phyloP scores from a whole-genome alignment of 2,329 filamentous ascomycete species.

The Neurospora sp. region DNA sequence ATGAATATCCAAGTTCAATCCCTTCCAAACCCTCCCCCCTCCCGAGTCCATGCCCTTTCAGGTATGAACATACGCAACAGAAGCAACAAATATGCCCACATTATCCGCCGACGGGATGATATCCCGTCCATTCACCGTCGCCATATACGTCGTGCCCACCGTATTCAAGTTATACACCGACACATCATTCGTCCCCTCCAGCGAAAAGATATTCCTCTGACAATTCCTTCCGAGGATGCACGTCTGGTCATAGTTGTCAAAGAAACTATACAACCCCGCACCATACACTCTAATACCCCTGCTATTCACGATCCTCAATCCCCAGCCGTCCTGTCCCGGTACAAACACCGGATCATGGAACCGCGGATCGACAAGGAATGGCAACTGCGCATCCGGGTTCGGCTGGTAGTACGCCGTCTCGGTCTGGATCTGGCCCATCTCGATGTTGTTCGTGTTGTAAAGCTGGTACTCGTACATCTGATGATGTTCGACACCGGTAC shows the following conservation, averaged over 20 bases:
- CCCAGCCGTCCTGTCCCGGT: constrained; percentile 40
- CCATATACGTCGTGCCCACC: constrained; percentile 31
- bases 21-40: background rate
- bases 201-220: constrained; percentile 26
- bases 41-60: background rate
- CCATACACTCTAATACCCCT: constrained; percentile 44
- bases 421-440: constrained; percentile 52
- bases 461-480: constrained; percentile 56
- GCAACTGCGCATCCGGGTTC: constrained; percentile 41
- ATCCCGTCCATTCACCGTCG: constrained; percentile 20
- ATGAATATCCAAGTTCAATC: background rate
- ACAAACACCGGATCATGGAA: constrained; percentile 40
- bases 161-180: constrained; percentile 38
- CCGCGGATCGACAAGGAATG: constrained; percentile 33
- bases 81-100: constrained; percentile 15
- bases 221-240: constrained; percentile 29
- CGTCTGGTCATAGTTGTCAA: constrained; percentile 45
- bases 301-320: constrained; percentile 46
- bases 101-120: constrained; percentile 15
- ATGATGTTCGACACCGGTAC: constrained; percentile 50
- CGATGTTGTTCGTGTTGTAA: constrained; percentile 44
- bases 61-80: constrained; percentile 7
- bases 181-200: constrained; percentile 27
- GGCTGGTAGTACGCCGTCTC: constrained; percentile 60
- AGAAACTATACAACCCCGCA: constrained; percentile 50